phyloP scores from a whole-genome alignment of 345 rosid species.

The Camelina laxa region DNA sequence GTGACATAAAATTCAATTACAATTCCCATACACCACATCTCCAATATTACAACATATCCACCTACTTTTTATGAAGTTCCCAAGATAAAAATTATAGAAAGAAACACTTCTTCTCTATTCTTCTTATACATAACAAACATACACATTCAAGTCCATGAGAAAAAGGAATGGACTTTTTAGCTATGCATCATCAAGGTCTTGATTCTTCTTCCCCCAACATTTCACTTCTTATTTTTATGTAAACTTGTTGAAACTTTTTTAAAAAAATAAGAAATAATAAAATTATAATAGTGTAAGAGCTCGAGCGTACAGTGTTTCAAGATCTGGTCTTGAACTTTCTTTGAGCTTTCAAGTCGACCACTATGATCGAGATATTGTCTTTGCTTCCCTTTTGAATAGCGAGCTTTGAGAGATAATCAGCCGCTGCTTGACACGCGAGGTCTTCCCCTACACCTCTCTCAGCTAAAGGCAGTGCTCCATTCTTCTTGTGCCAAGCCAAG shows the following conservation, averaged over 20 bases:
- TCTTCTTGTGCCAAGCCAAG: constrained; percentile 79
- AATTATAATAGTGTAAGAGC: constrained; percentile 35
- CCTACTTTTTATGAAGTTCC: constrained; percentile 24
- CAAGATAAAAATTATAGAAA: not conserved
- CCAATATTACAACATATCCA: constrained; percentile 33
- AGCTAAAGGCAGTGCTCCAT: constrained; percentile 52
- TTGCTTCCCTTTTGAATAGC: constrained; percentile 84
- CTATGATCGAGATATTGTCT: constrained; percentile 84
- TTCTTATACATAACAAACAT: constrained; percentile 54
- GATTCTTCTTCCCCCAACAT: constrained; percentile 37
- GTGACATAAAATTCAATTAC: constrained; percentile 31
- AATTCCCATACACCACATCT: constrained; percentile 33
- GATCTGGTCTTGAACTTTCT: constrained; percentile 80
- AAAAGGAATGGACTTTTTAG: constrained; percentile 69
- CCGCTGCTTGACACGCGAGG: constrained; percentile 79
- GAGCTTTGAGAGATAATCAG: constrained; percentile 71
- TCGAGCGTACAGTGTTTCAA: constrained; percentile 40
- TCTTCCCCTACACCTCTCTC: constrained; percentile 75
- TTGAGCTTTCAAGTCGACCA: constrained; percentile 87
- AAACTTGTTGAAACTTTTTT: constrained; percentile 33
- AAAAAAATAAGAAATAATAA: constrained; percentile 10
- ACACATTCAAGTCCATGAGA: constrained; percentile 62
- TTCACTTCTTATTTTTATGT: constrained; percentile 43
- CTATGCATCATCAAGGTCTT: constrained; percentile 53
- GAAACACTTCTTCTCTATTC: constrained; percentile 36